phyloP scores from a whole-genome alignment of 2,329 filamentous ascomycete genomes.

The Hymenoscyphus repandus region DNA sequence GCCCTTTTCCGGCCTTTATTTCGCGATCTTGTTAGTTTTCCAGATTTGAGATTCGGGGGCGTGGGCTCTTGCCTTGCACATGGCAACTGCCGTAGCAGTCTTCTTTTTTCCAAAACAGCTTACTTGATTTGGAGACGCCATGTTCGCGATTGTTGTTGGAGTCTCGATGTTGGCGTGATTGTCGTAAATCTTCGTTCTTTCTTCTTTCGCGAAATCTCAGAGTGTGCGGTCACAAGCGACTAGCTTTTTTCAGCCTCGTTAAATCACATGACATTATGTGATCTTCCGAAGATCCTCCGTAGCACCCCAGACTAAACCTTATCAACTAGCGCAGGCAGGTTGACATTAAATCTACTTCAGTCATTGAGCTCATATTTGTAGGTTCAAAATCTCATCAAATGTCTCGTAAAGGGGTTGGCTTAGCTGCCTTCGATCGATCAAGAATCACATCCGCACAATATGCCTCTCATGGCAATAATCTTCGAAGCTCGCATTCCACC shows the following conservation, averaged over 20 bases:
- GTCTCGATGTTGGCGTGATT: background rate
- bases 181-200: background rate
- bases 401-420: constrained; percentile 79
- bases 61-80: constrained; percentile 61
- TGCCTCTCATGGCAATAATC: constrained; percentile 78
- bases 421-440: constrained; percentile 83
- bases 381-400: too few relatives aligned
- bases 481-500: constrained; percentile 78
- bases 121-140: constrained; percentile 69
- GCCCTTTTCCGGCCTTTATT: constrained; percentile 68
- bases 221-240: constrained; percentile 4
- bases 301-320: too few relatives aligned
- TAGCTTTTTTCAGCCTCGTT: too few relatives aligned
- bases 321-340: too few relatives aligned
- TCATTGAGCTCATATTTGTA: too few relatives aligned
- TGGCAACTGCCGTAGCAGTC: constrained; percentile 67
- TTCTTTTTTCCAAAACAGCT: constrained; percentile 99
- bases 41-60: background rate
- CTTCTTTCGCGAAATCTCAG: constrained; percentile 3
- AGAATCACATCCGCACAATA: constrained; percentile 84
- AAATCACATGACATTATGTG: too few relatives aligned
- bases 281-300: too few relatives aligned
- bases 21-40: constrained; percentile 25
- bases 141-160: constrained; percentile 13
- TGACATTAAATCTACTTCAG: too few relatives aligned